Percentiles rank a stretch among this genome's conserved stretches.
Conservation (phyloP, 257 asterid species). For the Coffea eugenioides region DNA sequence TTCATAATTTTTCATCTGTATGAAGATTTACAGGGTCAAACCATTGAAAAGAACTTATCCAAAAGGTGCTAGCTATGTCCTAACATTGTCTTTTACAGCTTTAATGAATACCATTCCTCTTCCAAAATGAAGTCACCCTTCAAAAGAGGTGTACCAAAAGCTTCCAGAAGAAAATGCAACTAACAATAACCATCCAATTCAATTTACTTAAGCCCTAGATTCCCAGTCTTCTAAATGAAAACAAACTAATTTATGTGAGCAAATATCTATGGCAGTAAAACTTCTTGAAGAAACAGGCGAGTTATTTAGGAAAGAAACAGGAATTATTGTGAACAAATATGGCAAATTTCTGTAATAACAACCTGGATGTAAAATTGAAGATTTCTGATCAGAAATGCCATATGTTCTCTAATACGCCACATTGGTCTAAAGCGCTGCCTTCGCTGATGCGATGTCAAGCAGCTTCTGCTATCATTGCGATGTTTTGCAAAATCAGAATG, state of each 20-base stretch:
- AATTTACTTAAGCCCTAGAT: background rate
- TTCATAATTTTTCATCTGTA: background rate
- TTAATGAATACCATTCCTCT: background rate
- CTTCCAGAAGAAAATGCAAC: background rate
- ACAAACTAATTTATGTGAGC: background rate
- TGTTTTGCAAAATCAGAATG: constrained; percentile 72
- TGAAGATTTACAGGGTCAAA: background rate
- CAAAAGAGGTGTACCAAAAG: background rate
- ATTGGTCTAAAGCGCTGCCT: constrained; percentile 76
- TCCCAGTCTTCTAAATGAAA: background rate
- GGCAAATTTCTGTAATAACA: constrained; percentile 17
- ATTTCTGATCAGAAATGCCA: constrained; percentile 97
- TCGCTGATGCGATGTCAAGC: constrained; percentile 62
- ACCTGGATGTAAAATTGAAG: constrained; percentile 97
- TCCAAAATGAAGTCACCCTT: background rate
- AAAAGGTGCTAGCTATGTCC: too few species aligned
- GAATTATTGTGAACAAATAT: background rate
- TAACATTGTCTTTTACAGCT: background rate
- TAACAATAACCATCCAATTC: too few species aligned
- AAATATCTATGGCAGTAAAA: background rate
- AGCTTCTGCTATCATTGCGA: constrained; percentile 41
- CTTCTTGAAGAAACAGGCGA: background rate
- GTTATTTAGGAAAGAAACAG: background rate
- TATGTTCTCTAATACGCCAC: constrained; percentile 98
- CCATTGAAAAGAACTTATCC: background rate